A percentile compares a stretch with the other conserved stretches of the same genome.
Conservation (phyloP, 202 grass and related monocot genomes). For the Carex arenaria region DNA sequence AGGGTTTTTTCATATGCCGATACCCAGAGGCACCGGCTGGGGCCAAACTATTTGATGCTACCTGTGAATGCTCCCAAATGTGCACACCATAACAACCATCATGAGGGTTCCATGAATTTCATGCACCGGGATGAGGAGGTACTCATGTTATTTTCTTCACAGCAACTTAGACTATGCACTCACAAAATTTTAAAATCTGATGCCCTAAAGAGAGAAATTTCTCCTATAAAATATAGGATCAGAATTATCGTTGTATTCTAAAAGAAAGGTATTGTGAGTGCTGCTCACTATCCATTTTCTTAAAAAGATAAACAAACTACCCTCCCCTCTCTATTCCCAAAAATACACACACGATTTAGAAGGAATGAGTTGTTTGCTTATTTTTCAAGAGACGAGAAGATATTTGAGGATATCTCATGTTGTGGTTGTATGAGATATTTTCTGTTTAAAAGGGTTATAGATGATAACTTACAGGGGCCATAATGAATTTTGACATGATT, state of each 20-base stretch:
- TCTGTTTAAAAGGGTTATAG: background rate
- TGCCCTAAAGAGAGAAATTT: background rate
- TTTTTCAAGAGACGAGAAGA: background rate
- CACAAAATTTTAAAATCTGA: background rate
- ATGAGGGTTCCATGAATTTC: conserved; percentile 89
- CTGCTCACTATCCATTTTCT: background rate
- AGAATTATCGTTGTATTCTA: background rate
- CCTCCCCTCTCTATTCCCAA: background rate
- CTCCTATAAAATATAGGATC: background rate
- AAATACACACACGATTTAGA: background rate
- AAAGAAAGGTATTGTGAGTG: background rate
- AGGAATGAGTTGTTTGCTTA: background rate
- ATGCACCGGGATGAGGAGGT: conserved; percentile 94
- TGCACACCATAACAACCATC: conserved; percentile 77
- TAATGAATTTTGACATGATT: background rate
- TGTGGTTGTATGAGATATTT: background rate
- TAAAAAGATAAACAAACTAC: background rate
- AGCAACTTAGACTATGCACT: background rate
- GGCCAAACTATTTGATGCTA: conserved; percentile 80
- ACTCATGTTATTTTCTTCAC: conserved; percentile 9
- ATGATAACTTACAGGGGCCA: background rate
- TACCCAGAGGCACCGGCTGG: conserved; percentile 81
- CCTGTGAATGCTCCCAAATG: conserved; percentile 72
- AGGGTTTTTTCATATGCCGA: conserved; percentile 90
- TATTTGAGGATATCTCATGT: background rate